Evolutionary conservation across 495 filamentous ascomycete species (phyloP).

Genomic region (Opeltia flavorubescens): DNA sequence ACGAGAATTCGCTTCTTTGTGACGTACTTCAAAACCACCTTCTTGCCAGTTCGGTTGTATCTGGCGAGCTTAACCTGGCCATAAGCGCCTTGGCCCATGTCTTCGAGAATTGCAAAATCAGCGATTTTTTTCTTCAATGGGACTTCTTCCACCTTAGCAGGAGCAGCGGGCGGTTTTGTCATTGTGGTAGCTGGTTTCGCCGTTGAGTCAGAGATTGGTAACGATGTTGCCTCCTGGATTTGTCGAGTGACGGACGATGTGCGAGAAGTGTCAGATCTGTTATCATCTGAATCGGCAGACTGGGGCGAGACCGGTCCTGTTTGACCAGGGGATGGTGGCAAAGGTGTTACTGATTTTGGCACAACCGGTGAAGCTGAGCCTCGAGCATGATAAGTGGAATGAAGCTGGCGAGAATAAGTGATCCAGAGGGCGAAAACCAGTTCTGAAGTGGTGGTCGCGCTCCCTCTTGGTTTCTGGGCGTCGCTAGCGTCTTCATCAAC

Average conservation of each 20-base stretch:
- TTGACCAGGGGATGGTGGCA: slow-evolving; percentile 69
- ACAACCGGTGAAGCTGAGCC: slow-evolving; percentile 42
- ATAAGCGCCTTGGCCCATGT: slow-evolving; percentile 97
- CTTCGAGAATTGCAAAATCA: slow-evolving; percentile 87
- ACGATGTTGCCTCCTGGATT: slow-evolving; percentile 53
- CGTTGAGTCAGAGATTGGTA: slow-evolving; percentile 34
- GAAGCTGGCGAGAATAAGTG: slow-evolving; percentile 86
- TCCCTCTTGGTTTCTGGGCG: slow-evolving; percentile 25
- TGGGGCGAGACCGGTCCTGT: slow-evolving; percentile 29
- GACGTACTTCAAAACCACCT: slow-evolving; percentile 93
- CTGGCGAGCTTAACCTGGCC: slow-evolving; percentile 95
- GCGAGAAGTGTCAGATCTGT: slow-evolving; percentile 32
- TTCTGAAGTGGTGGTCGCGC: slow-evolving; percentile 44
- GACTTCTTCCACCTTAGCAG: slow-evolving; percentile 18
- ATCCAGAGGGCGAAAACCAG: slow-evolving; percentile 94
- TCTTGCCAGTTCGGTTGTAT: slow-evolving; percentile 66
- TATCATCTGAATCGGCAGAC: slow-evolving; percentile 21
- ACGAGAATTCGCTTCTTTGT: slow-evolving; percentile 95
- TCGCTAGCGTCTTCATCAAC: slow-evolving; percentile 25
- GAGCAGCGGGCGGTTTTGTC: slow-evolving; percentile 20
- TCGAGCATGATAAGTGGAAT: slow-evolving; percentile 46
- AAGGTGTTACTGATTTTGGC: slow-evolving; percentile 51
- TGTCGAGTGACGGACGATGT: slow-evolving; percentile 59
- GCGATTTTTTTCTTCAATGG: slow-evolving; percentile 61
- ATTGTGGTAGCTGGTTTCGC: slow-evolving; percentile 26